These are phyloP conservation scores for Fusarium setosum DNA, from an alignment of 2,329 filamentous ascomycete species.

Conservation along the genomic window DNA sequence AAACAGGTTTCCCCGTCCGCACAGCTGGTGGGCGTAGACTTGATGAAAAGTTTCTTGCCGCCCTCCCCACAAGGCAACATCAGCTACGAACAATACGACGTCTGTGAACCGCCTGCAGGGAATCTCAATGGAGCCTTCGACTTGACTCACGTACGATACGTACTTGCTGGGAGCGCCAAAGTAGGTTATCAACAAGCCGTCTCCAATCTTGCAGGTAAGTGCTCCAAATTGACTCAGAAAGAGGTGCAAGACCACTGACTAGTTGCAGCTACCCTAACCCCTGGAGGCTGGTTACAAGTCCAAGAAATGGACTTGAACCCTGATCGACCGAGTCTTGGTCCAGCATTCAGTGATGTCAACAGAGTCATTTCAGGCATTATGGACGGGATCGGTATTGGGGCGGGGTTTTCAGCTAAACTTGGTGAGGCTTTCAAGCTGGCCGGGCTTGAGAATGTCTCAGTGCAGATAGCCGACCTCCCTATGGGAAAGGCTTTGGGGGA, in stretches of 20 bases:
- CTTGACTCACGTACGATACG: constrained; percentile 17
- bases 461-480: constrained; percentile 3
- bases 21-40: constrained; percentile 24
- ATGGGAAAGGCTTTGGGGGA: constrained; percentile 12
- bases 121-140: neutral
- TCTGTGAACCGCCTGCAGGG: neutral
- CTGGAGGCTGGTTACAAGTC: constrained; percentile 20
- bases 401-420: neutral
- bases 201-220: neutral
- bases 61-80: neutral
- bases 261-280: neutral
- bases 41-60: constrained; percentile 11
- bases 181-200: constrained; percentile 4
- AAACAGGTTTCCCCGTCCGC: constrained; percentile 21
- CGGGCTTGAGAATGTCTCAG: neutral
- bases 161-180: constrained; percentile 1
- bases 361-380: constrained; percentile 4
- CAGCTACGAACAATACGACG: constrained; percentile 6
- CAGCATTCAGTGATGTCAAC: constrained; percentile 13
- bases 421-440: neutral
- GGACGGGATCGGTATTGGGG: constrained; percentile 13
- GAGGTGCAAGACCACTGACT: too few species aligned
- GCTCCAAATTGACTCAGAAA: accelerated
- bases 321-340: neutral
- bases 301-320: constrained; percentile 21